Base-by-base conservation (phyloP, 805 yeast species). In the Hanseniaspora meyeri region DNA sequence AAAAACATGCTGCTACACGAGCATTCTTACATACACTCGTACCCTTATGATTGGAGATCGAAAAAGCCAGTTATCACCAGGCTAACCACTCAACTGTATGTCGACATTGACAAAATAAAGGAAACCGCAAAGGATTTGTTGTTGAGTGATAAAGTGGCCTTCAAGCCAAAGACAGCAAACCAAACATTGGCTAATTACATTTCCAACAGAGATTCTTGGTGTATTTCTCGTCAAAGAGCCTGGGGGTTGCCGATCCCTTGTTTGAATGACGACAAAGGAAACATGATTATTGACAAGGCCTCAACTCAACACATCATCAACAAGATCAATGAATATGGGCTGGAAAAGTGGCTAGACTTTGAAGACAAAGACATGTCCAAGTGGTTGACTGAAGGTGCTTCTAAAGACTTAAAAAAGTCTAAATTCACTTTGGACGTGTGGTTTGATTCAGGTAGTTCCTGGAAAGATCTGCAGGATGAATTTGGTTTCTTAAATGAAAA, bases 191-290 rank as follows among this genome's bases (percentile, higher is more conserved):
- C 74, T 2, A 79, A 95, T 14, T 93, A 91, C 65, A 77, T 89
- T 32, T 74, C 72, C 20, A 81, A 83, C 51, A 79, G 98, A 69
- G 80, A 81, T 60, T 98, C 93, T 65, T 93, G 99, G 99, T 93
- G 98, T 70, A 89, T 93, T 36, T 90, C 97, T 1, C 76, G 99
- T 63, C 99, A 93, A 67, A 80, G 99, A 61, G 76, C 79, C 19
- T 93, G 99, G 99, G 99, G 99, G 48, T 97, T 93, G 37, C 98
- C 98, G 1, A 85, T 93, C 42, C 97, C 98, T 1, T 93, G 86
- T 0, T 70, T 93, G 9, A 86, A 83, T 68, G 72, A 78, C 48
- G 73, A 73, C 39, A 78, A 86, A 1, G 84, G 79, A n/a, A 80
- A 76, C 50, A 84, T 89, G 0, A 61, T 88, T 11, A 71, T 82